Evolutionary conservation across 495 filamentous ascomycete species (phyloP), one percentile per base, ranked within the genome.

Genomic region (Hyaloscypha bicolor): DNA sequence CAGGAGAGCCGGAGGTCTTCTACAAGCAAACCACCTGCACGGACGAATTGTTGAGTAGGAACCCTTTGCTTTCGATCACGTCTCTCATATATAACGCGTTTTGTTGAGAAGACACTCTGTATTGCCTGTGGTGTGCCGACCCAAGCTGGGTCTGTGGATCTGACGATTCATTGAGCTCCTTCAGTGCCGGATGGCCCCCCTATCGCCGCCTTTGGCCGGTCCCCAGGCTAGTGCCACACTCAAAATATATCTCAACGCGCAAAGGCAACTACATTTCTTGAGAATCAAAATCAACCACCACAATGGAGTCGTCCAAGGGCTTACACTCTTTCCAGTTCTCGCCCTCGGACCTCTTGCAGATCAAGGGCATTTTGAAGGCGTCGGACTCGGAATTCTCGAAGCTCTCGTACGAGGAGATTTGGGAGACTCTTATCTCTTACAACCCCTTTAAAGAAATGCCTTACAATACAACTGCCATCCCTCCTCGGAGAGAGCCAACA

Each of bases 381-480:
- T 25, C 25, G 25, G 25, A 25, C 25, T 1, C 25, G 25, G 25
- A 25, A 25, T 25, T 25, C 25, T 25, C 25, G 25, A 25, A 25
- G 25, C 25, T 25, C 25, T 25, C 25, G 25, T 25, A 25, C 25
- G 25, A 25, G 25, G 25, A 25, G 25, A 25, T 25, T 25, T 2
- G 25, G 25, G 25, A 25, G 25, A 25, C 25, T 1, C 25, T 25
- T 25, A 25, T 25, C 25, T 25, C 25, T 25, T 48, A 14, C 9
- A 14, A 14, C 42, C 42, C 42, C 42, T 25, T 25, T 25, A 25
- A 25, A 48, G 11, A 12, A n/a, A 97, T 97, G 94, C 88, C 94
- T 30, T 93, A 97, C 82, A 97, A 97, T 78, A 93, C 90, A 69
- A 86, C 88, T 1, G 89, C 91, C 35, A 95, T 95, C 64, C 86